A percentile compares a stretch with the other conserved stretches of the same genome.
These are phyloP conservation scores for Nigrograna mackinnonii DNA, from an alignment of 2,329 filamentous ascomycete genomes.

Conservation along the genomic window DNA sequence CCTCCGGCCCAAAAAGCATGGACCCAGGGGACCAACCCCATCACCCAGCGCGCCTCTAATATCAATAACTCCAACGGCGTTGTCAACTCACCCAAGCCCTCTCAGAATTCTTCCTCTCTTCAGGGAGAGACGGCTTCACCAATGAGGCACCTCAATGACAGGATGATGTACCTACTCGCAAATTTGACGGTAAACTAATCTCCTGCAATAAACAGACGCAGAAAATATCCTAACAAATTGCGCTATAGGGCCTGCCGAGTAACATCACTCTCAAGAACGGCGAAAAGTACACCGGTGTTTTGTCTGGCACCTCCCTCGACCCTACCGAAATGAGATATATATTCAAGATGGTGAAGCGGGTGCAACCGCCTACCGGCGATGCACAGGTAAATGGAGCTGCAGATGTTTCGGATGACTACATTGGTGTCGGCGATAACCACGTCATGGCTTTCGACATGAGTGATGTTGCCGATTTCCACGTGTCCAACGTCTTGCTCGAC, in stretches of 20 bases:
- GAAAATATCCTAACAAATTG: too few species aligned
- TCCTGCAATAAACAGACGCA: too few species aligned
- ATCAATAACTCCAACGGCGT: constrained; percentile 59
- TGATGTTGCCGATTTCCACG: constrained; percentile 61
- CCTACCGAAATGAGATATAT: constrained; percentile 57
- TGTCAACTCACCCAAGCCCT: constrained; percentile 45
- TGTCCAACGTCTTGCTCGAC: constrained; percentile 56
- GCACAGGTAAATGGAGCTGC: constrained; percentile 51
- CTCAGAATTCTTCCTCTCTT: constrained; percentile 37
- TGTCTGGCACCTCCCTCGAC: constrained; percentile 60
- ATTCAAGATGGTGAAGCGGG: constrained; percentile 68
- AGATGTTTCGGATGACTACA: constrained; percentile 46
- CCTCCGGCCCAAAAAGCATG: constrained; percentile 61
- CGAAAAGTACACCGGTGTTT: constrained; percentile 64
- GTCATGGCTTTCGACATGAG: constrained; percentile 65
- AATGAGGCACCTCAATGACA: constrained; percentile 63
- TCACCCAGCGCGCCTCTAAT: constrained; percentile 59
- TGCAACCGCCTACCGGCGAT: constrained; percentile 42
- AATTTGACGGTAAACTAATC: constrained; percentile 59
- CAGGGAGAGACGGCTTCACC: constrained; percentile 55
- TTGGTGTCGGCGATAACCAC: constrained; percentile 52
- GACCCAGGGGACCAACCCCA: constrained; percentile 63
- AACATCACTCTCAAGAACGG: constrained; percentile 63
- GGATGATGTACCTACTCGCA: constrained; percentile 61
- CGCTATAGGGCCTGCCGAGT: constrained; percentile 56